phyloP scores from a whole-genome alignment of 495 filamentous ascomycete species.

The Viridothelium virens region DNA sequence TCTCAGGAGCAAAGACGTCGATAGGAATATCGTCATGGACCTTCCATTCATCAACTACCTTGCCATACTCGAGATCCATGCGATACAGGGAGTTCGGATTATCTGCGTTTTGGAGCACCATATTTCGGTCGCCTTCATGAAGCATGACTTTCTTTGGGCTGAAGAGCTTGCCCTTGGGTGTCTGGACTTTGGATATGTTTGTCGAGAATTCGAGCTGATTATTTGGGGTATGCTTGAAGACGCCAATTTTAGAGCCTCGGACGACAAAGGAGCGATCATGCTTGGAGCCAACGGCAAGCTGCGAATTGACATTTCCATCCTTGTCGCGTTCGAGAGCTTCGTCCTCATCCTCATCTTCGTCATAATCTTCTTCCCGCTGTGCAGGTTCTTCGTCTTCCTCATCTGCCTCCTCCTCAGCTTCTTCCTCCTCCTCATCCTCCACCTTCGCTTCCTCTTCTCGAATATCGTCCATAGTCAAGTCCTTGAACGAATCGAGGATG shows the following conservation, averaged over 20 bases:
- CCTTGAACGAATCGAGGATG: constrained; percentile 90
- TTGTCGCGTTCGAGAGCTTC: constrained; percentile 59
- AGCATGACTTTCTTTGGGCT: constrained; percentile 97
- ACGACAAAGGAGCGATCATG: constrained; percentile 96
- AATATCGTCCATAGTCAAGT: constrained; percentile 56
- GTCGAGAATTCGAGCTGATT: constrained; percentile 96
- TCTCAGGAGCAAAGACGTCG: constrained; percentile 83
- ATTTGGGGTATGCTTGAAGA: constrained; percentile 92
- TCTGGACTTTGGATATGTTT: constrained; percentile 91
- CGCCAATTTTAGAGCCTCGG: constrained; percentile 92
- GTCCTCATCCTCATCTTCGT: constrained; percentile 85
- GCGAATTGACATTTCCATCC: constrained; percentile 85
- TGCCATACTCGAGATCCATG: constrained; percentile 97
- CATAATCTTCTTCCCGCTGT: constrained; percentile 71
- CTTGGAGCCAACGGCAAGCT: constrained; percentile 96
- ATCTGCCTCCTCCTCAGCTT: constrained; percentile 55
- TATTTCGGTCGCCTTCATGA: constrained; percentile 81
- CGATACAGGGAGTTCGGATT: constrained; percentile 91
- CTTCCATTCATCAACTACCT: constrained; percentile 99
- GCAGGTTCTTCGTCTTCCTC: constrained; percentile 56
- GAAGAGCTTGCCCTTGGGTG: constrained; percentile 78
- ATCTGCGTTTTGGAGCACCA: constrained; percentile 80
- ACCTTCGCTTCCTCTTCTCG: constrained; percentile 51
- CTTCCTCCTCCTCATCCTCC: constrained; percentile 57
- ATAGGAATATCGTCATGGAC: constrained; percentile 96